A percentile compares a stretch with the other conserved stretches of the same genome.
phyloP scores from a whole-genome alignment of 108 stramenopile species.

The Schizochytrium sp. region DNA sequence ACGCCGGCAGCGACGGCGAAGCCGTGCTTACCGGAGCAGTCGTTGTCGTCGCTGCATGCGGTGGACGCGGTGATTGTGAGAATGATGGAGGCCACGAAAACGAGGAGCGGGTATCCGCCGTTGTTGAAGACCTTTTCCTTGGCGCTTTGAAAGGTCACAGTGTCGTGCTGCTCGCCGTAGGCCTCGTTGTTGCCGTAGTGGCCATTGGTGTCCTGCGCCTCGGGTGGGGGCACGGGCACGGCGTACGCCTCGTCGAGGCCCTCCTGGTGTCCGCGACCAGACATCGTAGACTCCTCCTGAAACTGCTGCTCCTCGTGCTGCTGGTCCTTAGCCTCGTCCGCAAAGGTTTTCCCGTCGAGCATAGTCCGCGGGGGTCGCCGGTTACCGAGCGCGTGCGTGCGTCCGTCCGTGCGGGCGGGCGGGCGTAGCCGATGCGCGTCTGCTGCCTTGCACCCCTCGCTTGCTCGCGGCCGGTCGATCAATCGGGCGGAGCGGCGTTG shows the following conservation, averaged over 20 bases:
- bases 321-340: not conserved
- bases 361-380: not conserved
- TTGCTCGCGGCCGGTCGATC: too few relatives aligned
- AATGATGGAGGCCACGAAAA: not conserved
- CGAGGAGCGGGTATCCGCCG: slow-evolving; percentile 12
- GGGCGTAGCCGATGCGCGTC: too few relatives aligned
- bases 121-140: not conserved
- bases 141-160: not conserved
- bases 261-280: too few relatives aligned
- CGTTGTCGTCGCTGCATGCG: not conserved
- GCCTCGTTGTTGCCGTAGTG: not conserved
- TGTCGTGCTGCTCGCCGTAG: not conserved
- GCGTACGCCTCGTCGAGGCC: not conserved
- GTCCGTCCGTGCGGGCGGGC: too few relatives aligned
- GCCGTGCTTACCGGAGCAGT: slow-evolving; percentile 12
- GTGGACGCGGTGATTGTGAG: not conserved
- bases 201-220: not conserved
- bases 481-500: too few relatives aligned
- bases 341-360: not conserved
- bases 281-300: not conserved
- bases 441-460: too few relatives aligned
- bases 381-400: too few relatives aligned
- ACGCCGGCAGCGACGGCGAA: not conserved
- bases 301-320: not conserved
- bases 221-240: not conserved